These are phyloP conservation scores for Ogataea dorogensis DNA, from an alignment of 805 yeast species.

Conservation along the genomic window DNA sequence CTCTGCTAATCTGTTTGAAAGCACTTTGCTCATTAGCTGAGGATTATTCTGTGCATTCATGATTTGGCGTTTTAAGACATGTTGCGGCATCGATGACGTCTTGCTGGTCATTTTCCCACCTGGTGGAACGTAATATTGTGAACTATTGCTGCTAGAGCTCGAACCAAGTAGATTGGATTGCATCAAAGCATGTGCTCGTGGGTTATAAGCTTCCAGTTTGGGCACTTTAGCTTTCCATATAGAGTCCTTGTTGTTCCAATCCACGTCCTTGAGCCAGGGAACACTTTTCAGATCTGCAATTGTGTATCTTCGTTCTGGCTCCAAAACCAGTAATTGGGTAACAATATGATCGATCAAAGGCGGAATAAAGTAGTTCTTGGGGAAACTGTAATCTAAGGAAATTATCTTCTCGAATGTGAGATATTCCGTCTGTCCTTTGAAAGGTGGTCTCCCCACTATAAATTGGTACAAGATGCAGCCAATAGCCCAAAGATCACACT, in stretches of 20 bases:
- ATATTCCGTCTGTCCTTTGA: constrained; percentile 82
- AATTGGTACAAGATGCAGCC: constrained; percentile 88
- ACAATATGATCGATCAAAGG: constrained; percentile 63
- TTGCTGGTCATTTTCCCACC: constrained; percentile 29
- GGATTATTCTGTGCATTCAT: constrained; percentile 33
- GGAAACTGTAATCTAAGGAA: constrained; percentile 68
- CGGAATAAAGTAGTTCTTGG: constrained; percentile 58
- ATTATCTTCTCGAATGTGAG: constrained; percentile 88
- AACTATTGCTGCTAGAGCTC: constrained; percentile 27
- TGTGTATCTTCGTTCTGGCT: constrained; percentile 64
- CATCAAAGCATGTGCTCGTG: constrained; percentile 27
- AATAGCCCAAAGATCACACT: constrained; percentile 89
- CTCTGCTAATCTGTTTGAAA: constrained; percentile 32
- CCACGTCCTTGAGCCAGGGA: constrained; percentile 64
- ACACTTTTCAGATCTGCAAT: constrained; percentile 60
- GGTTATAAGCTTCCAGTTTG: constrained; percentile 63
- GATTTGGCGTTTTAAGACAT: constrained; percentile 31
- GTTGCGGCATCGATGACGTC: constrained; percentile 29
- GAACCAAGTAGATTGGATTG: constrained; percentile 26
- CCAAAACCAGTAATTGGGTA: constrained; percentile 60
- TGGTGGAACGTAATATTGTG: constrained; percentile 25
- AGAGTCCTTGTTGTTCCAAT: constrained; percentile 62
- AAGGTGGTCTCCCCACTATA: constrained; percentile 83
- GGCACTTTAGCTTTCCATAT: constrained; percentile 76
- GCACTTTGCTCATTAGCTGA: constrained; percentile 34